Base-by-base conservation (phyloP, 352 stramenopile species). In the Globisporangium viniferum region DNA sequence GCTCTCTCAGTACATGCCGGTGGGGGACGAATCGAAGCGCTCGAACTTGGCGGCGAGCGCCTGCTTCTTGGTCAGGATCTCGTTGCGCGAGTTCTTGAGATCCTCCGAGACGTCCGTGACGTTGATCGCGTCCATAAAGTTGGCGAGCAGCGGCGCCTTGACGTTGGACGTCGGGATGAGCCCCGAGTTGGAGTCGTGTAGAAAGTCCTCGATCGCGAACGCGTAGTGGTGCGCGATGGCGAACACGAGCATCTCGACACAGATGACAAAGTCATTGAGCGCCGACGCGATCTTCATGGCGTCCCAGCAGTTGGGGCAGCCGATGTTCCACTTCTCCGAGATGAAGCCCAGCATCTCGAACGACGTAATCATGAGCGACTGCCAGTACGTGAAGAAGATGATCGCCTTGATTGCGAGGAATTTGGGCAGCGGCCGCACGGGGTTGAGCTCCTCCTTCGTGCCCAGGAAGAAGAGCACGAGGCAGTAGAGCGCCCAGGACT, bases 311-410 rank as follows among this genome's bases (percentile, higher is more conserved):
- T 91, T 73, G 10, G 86, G 86, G 61, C 87, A 96, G 5, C 89
- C 85, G 39, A 95, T 97, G 61, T 86, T 76, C 85, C 84, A 95
- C 64, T 88, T 82, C 27, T 89, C 89, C 53, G 80, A 91, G 72
- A 98, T 97, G 48, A 92, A 74, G 2, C 91, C 92, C 48, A 95
- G 70, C 55, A 89, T 91, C 68, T 97, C 90, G 56, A 98, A 71
- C 61, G 94, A 76, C 54, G 83, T 92, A 75, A 98, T 97, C 72
- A 97, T 79, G 55, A 98, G 76, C 33, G 83, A 93, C 81, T 98
- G 94, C 94, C 94, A 98, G 77, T 95, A 98, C 29, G 91, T 97
- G 68, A 98, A 97, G 76, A 98, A 98, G 46, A 98, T 97, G 63
- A 98, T 95, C 5, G 86, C 88, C 69, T 98, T 98, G 72, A 98